Base-by-base conservation (phyloP, 2,329 filamentous ascomycete genomes). In the Colletotrichum caudatum region DNA sequence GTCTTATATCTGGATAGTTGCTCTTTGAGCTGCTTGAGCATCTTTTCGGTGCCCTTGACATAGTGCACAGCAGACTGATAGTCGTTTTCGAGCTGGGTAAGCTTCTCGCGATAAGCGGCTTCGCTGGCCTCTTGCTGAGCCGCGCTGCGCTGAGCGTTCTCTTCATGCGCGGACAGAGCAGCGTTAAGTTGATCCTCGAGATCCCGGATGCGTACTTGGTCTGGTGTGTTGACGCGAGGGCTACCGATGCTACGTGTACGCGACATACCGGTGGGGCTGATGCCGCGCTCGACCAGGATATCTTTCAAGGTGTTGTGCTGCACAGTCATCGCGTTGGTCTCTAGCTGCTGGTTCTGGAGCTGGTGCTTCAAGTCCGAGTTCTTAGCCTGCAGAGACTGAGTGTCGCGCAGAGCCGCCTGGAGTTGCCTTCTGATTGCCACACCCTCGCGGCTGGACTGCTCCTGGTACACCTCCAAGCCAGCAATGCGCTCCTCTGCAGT, bases 41-140 rank as follows among this genome's bases (percentile, higher is more conserved):
- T 98, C 88, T 98, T 98, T 82, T 99, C 96, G 1, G 96, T 98
- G 70, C 96, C 96, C 82, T 97, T 97, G 76, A 99, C 94, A 78
- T 99, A 99, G 81, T 98, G 96, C 61, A 98, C 95, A 20, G 96
- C 95, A 53, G 96, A 97, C 81, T 98, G 94, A 80, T 99, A 98
- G 80, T 99, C 96, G 79, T 95, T 97, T 82, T 98, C 95, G 41
- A 99, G 90, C 79, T 97, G 95, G 71, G 94, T 90, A 64, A 99
- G 87, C 81, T 98, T 98, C 80, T 98, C 95, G 73, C 95, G 93
- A 83, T 97, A 98, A 58, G 93, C 89, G 66, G 90, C 88, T 79
- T 97, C 95, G n/a, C 94, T 92, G 78, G 97, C 94, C 76, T 96
- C 92, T 72, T 94, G 91, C 66, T 95, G 93, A 46, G 89, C 86